Conservation (phyloP, 2,329 filamentous ascomycete species). For the Fonsecaea multimorphosa region DNA sequence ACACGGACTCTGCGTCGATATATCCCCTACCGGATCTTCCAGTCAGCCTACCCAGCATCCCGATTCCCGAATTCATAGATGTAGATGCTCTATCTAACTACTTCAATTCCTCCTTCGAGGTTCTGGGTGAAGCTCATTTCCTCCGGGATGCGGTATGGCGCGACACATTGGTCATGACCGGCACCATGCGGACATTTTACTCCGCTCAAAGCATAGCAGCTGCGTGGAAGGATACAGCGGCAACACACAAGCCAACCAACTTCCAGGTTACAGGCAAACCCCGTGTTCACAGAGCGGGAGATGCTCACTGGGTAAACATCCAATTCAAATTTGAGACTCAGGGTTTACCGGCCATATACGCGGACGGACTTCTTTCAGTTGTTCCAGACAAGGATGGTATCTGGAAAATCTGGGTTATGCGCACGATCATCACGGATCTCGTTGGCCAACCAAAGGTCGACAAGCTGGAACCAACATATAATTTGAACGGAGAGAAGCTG, state of each 20-base stretch:
- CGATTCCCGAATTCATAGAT: conserved; percentile 10
- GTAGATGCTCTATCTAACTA: not conserved
- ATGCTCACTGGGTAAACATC: conserved; percentile 3
- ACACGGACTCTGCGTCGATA: too few relatives aligned
- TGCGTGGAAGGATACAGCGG: conserved; percentile 30
- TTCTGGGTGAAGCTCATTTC: conserved; percentile 15
- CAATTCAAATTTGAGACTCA: conserved; percentile 11
- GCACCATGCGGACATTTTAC: conserved; percentile 39
- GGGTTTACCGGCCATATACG: not conserved
- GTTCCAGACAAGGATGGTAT: conserved; percentile 18
- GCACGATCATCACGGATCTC: conserved; percentile 33
- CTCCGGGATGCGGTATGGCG: conserved; percentile 35
- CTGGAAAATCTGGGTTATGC: conserved; percentile 42
- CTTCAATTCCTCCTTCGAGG: conserved; percentile 5
- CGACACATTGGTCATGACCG: conserved; percentile 39
- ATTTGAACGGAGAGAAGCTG: not conserved
- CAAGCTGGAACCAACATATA: conserved; percentile 20
- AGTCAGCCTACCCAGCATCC: not conserved
- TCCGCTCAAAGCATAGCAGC: conserved; percentile 25
- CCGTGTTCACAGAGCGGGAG: not conserved
- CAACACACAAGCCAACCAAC: not conserved
- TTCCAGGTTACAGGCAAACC: not conserved
- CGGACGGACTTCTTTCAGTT: conserved; percentile 13
- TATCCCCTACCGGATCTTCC: too few relatives aligned
- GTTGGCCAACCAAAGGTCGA: conserved; percentile 36